These are phyloP conservation scores for Psidium guajava DNA, from an alignment of 345 rosid species.

Conservation along the genomic window DNA sequence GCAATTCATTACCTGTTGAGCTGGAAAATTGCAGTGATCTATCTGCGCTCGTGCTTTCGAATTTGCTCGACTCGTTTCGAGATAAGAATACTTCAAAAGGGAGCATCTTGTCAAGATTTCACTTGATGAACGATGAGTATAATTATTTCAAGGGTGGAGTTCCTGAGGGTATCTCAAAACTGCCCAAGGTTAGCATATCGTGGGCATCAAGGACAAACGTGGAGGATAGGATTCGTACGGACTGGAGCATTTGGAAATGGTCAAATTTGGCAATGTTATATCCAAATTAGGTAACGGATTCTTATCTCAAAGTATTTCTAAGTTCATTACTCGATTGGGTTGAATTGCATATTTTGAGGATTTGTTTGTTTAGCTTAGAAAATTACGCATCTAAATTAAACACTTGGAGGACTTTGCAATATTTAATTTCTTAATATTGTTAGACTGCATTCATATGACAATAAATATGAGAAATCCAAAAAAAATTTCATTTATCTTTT, in stretches of 20 bases:
- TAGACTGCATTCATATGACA: too few species aligned
- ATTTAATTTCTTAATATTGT: too few species aligned
- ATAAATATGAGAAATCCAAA: too few species aligned
- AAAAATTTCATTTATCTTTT: too few species aligned
- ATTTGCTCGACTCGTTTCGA: slow-evolving; percentile 31
- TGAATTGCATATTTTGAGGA: too few species aligned
- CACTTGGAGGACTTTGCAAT: too few species aligned
- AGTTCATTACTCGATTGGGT: too few species aligned
- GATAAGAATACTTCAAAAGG: slow-evolving; percentile 26
- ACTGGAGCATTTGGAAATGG: slow-evolving; percentile 80
- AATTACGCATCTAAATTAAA: too few species aligned
- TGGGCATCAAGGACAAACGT: slow-evolving; percentile 83
- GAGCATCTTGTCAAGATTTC: slow-evolving; percentile 17
- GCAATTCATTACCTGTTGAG: slow-evolving; percentile 56
- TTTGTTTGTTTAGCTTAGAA: too few species aligned
- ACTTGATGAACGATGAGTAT: slow-evolving; percentile 45
- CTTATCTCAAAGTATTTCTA: too few species aligned
- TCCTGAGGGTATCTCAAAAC: slow-evolving; percentile 43
- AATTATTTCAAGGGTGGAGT: slow-evolving; percentile 71
- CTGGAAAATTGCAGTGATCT: slow-evolving; percentile 63
- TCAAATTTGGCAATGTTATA: slow-evolving; percentile 78
- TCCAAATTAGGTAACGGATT: too few species aligned
- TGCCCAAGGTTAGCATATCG: slow-evolving; percentile 60
- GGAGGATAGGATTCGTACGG: slow-evolving; percentile 44
- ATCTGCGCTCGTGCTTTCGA: slow-evolving; percentile 69